Evolutionary conservation across 2,329 filamentous ascomycete genomes (phyloP).

Genomic region (Aspergillus pseudoterreus): DNA sequence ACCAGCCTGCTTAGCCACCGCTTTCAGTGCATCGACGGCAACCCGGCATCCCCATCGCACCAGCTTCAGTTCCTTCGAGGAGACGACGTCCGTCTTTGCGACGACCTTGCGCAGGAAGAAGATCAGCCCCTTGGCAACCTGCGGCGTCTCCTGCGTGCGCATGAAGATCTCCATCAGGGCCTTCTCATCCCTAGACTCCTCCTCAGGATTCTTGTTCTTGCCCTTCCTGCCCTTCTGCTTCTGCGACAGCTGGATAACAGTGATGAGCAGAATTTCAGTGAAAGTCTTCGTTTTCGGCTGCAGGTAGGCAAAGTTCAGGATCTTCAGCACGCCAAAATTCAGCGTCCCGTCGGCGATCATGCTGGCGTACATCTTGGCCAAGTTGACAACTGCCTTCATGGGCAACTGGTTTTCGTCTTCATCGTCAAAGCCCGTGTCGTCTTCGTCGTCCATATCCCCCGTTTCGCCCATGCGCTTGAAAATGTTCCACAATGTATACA

Average conservation of each 20-base stretch:
- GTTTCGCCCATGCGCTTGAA: slow-evolving; percentile 83
- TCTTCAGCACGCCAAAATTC: slow-evolving; percentile 55
- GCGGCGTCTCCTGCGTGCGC: slow-evolving; percentile 59
- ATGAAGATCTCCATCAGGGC: slow-evolving; percentile 64
- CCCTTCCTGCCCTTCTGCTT: slow-evolving; percentile 36
- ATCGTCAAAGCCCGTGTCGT: slow-evolving; percentile 53
- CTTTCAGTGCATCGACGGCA: slow-evolving; percentile 39
- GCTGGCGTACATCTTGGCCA: slow-evolving; percentile 63
- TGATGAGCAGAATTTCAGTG: slow-evolving; percentile 75
- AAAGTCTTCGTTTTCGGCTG: slow-evolving; percentile 74
- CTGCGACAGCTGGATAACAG: slow-evolving; percentile 65
- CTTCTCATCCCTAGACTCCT: slow-evolving; percentile 48
- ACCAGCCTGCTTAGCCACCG: slow-evolving; percentile 21
- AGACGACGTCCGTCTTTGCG: slow-evolving; percentile 57
- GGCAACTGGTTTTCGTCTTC: slow-evolving; percentile 53
- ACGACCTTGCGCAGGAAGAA: slow-evolving; percentile 78
- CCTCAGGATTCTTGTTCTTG: slow-evolving; percentile 18
- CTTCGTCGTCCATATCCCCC: slow-evolving; percentile 57
- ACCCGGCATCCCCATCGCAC: slow-evolving; percentile 46
- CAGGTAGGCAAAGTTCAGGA: slow-evolving; percentile 72
- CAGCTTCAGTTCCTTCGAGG: slow-evolving; percentile 50
- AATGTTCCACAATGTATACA: slow-evolving; percentile 80
- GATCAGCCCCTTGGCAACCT: slow-evolving; percentile 69
- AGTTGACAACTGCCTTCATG: slow-evolving; percentile 61
- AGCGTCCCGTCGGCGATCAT: slow-evolving; percentile 60